These are phyloP conservation scores for Candida ortonii DNA, from an alignment of 805 yeast genomes.

Conservation along the genomic window DNA sequence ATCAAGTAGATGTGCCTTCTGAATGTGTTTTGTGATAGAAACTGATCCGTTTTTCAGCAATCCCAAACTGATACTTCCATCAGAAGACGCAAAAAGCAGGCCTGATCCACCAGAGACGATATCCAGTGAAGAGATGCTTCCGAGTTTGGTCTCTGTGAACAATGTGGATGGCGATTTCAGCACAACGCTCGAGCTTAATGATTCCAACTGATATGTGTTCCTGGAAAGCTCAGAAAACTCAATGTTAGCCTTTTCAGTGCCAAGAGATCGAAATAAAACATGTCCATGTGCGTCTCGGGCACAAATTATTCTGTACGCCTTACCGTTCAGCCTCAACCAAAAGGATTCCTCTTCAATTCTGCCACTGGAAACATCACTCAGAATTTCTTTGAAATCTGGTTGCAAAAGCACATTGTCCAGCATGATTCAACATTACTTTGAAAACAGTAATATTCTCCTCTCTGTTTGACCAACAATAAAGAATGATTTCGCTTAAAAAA, in stretches of 20 bases:
- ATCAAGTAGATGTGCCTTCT: slow-evolving; percentile 50
- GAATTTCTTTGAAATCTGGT: slow-evolving; percentile 17
- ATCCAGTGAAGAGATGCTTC: slow-evolving; percentile 7
- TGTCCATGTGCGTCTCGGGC: not conserved
- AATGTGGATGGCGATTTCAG: slow-evolving; percentile 4
- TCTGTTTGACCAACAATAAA: not conserved
- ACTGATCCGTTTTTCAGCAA: slow-evolving; percentile 1
- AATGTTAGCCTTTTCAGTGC: slow-evolving; percentile 1
- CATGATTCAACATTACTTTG: not conserved
- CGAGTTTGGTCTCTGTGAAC: slow-evolving; percentile 1
- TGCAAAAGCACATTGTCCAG: slow-evolving; percentile 15
- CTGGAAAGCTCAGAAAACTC: slow-evolving; percentile 1
- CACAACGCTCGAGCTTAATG: not conserved
- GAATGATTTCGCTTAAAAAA: too few species aligned
- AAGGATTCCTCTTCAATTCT: slow-evolving; percentile 12
- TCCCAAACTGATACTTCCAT: slow-evolving; percentile 17
- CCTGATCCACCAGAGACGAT: slow-evolving; percentile 9
- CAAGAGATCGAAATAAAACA: not conserved
- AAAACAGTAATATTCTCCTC: not conserved
- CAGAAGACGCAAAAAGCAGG: slow-evolving; percentile 17
- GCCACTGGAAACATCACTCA: slow-evolving; percentile 13
- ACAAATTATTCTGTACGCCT: slow-evolving; percentile 5
- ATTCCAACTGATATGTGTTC: slow-evolving; percentile 1
- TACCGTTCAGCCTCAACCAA: slow-evolving; percentile 15
- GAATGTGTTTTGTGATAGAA: not conserved